phyloP scores from a whole-genome alignment of 2,329 filamentous ascomycete genomes.

The Sporothrix dimorphospora region DNA sequence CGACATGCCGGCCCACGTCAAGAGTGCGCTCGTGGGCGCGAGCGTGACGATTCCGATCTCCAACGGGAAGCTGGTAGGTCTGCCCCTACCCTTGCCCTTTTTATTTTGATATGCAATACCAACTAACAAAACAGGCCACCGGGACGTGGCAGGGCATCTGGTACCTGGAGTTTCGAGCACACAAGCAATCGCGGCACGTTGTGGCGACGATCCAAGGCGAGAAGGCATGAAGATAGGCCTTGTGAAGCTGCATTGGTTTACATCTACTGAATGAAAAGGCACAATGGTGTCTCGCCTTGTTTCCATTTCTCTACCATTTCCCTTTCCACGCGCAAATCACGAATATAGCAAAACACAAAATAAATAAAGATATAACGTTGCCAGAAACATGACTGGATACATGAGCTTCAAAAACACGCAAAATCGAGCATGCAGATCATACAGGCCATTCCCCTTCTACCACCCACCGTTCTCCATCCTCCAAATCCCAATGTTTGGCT shows the following conservation, averaged over 20 bases:
- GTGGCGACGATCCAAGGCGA: constrained; percentile 96
- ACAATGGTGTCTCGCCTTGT: too few relatives aligned
- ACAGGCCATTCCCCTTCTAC: too few relatives aligned
- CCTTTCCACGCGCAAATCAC: background rate
- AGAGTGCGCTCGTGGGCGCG: constrained; percentile 84
- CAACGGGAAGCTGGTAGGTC: constrained; percentile 74
- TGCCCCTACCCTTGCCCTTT: too few relatives aligned
- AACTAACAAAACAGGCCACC: constrained; percentile 50
- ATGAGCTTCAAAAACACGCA: background rate
- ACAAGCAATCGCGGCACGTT: constrained; percentile 76
- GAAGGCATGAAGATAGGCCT: constrained; percentile 44
- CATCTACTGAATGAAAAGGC: background rate
- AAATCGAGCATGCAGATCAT: background rate
- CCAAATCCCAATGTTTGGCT: background rate
- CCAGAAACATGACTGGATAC: background rate
- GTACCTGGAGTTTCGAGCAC: constrained; percentile 85
- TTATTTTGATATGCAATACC: too few relatives aligned
- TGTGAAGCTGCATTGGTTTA: background rate
- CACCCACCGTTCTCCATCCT: background rate
- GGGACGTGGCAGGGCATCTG: constrained; percentile 87
- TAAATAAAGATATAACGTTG: background rate
- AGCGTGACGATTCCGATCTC: constrained; percentile 90
- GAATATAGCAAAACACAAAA: background rate
- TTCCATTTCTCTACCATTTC: too few relatives aligned
- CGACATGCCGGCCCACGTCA: constrained; percentile 98